Evolutionary conservation across 2,329 filamentous ascomycete genomes (phyloP), one percentile per base, ranked within the genome.

Genomic region (Neocucurbitaria cava): DNA sequence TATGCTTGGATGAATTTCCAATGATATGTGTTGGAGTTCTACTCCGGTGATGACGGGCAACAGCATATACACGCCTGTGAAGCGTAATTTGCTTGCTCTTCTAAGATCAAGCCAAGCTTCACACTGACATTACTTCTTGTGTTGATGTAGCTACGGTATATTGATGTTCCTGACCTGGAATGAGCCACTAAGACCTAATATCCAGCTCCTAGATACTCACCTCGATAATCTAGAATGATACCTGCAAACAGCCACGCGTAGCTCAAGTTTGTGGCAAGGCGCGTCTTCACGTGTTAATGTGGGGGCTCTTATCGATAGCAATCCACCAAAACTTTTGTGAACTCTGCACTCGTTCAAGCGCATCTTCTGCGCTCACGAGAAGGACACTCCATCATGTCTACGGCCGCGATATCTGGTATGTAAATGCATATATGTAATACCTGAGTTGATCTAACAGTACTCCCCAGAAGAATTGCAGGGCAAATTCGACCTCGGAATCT

Each of bases 401-500:
- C 23, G 11, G 15, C 33, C 1, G 26, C 56, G 2, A 36, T 52
- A 7, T 7, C 41, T 10, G 40, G 46, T 42, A 15, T 11, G 36
- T n/a, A 13, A 5, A 20, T n/a, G 13, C 11, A 30, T 13, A 20
- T 2, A 15, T 3, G 2, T 11, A 13, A 5, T 3, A n/a, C n/a
- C n/a, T 13, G 9, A 9, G 9, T 6, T 5, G 7, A 21, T 33
- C 48, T 69, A 47, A 70, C 48, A 13, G 13, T 1, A 0, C 7
- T 5, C n/a, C 21, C 2, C 54, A 75, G 73, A 58, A 42, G 52
- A 72, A 38, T 54, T 63, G 20, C 68, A 73, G 54, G 55, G 55
- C 28, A 73, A 73, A 46, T 75, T 98, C 79, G 95, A 98, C 75
- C 89, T 95, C 70, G 90, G 87, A 71, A 89, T 97, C 66, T 92